phyloP scores from a whole-genome alignment of 129 eudicot genomes.

The Kitagawia praeruptora region DNA sequence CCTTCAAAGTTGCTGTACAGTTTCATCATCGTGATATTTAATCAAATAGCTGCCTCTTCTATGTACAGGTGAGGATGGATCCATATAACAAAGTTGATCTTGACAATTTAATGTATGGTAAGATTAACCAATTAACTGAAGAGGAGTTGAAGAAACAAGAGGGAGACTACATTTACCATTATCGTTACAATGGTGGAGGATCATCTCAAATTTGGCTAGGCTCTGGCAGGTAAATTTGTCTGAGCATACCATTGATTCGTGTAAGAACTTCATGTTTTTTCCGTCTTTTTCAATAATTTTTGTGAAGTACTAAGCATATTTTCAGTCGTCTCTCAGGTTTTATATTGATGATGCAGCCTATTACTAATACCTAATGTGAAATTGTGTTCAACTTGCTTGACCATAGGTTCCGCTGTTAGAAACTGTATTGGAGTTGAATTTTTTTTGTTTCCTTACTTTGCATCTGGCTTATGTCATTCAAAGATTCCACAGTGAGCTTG shows the following conservation, averaged over 20 bases:
- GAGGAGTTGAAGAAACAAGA: constrained; percentile 89
- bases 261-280: constrained; percentile 3
- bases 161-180: constrained; percentile 86
- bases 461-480: neutral
- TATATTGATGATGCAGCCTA: neutral
- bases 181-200: constrained; percentile 94
- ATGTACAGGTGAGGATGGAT: constrained; percentile 81
- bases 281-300: neutral
- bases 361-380: neutral
- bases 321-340: neutral
- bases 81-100: constrained; percentile 89
- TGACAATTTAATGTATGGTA: constrained; percentile 62
- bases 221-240: constrained; percentile 68
- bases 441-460: neutral
- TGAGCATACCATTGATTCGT: constrained; percentile 5
- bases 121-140: constrained; percentile 41
- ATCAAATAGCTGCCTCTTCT: constrained; percentile 4
- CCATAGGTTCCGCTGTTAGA: neutral
- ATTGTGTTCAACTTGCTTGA: neutral
- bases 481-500: neutral
- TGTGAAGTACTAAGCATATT: neutral
- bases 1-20: neutral
- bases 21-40: constrained; percentile 10
- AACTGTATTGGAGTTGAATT: neutral
- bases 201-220: constrained; percentile 98